Evolutionary conservation across 2,329 filamentous ascomycete species (phyloP), one percentile per base, ranked within the genome.

Genomic region (Penicillium rolfsii): DNA sequence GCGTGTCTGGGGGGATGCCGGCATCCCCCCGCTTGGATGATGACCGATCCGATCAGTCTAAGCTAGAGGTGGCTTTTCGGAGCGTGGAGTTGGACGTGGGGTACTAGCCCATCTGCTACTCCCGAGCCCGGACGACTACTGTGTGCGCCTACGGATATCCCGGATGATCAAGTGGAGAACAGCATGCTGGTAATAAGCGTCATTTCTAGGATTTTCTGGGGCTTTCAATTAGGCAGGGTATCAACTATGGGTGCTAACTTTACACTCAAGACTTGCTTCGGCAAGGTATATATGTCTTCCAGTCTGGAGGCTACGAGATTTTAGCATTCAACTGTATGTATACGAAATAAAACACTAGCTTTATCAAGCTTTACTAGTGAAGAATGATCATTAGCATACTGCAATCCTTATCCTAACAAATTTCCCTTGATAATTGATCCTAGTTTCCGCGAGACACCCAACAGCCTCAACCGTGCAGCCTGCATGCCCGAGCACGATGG

Each of bases 1-100:
- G 40, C 19, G 7, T 48, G 26, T 48, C 41, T 40, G 16, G 24
- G 52, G 28, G 46, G 52, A 40, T 45, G 57, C 57, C 63, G 63
- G 63, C 53, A 48, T 54, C 40, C 38, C 59, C 57, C 61, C 57
- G 59, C 60, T 49, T 59, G 24, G 36, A 61, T 22, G 45, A 57
- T 50, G 52, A 62, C 60, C n/a, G 58, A 60, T 67, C 63, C 65
- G 65, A 68, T 58, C 38, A 50, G 22, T 50, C 50, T 26, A 58
- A 50, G 52, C 56, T 60, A 53, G 57, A 58, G 45, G 58, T 59
- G 60, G 26, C 48, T 36, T 61, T 64, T 67, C 65, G 63, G 65
- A 66, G 62, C 46, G 57, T 62, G 66, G 64, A 60, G 63, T 59
- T 35, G 30, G 61, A 61, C 60, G 66, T 64, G 66, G 65, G 59